Base-by-base conservation (phyloP, 768 basidiomycete genomes). In the Boletus pseudo-olivaceus region DNA sequence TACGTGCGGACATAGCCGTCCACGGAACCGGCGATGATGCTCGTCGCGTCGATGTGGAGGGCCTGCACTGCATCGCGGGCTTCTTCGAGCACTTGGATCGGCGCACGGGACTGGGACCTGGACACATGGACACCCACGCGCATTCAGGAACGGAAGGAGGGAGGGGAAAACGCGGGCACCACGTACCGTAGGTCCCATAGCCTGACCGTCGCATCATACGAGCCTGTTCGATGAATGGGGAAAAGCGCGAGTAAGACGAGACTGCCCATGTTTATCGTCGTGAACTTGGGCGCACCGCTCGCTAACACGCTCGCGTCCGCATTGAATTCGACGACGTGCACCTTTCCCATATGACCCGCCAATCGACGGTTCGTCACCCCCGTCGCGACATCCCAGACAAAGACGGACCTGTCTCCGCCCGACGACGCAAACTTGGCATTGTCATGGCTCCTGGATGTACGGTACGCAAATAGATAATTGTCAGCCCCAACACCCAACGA, bases 1-100 rank as follows among this genome's bases (percentile, higher is more conserved):
- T 98, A 98, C 9, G 91, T 92, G 19, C 97, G 83, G 41, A 96
- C 84, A 66, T 88, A 80, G 3, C 97, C 96, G 57, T 99, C 97
- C 6, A 97, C 87, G 4, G 92, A 93, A 9, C 93, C 93, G 3
- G 91, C 78, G 38, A 86, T 75, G 61, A 98, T 81, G 49, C 79
- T 82, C 23, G 83, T 81, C 23, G 80, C 67, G 12, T 79, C 82
- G 39, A 93, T 78, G 59, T 86, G 77, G 30, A 98, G 73, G 17
- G 87, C 80, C 62, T 94, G 93, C 37, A 98, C 82, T 1, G 90
- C 84, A 62, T 98, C 94, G 27, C 84, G 83, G 3, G 93, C 89
- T 62, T 96, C 93, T 47, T 95, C 88, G 4, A 97, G 77, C 5
- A 85, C 77, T 71, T 98, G 95, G n/a, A 98, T 92, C 1, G 96